Percentiles rank a stretch among this genome's conserved stretches.
Conservation (phyloP, 345 rosid genomes). For the Nasturtium officinale region DNA sequence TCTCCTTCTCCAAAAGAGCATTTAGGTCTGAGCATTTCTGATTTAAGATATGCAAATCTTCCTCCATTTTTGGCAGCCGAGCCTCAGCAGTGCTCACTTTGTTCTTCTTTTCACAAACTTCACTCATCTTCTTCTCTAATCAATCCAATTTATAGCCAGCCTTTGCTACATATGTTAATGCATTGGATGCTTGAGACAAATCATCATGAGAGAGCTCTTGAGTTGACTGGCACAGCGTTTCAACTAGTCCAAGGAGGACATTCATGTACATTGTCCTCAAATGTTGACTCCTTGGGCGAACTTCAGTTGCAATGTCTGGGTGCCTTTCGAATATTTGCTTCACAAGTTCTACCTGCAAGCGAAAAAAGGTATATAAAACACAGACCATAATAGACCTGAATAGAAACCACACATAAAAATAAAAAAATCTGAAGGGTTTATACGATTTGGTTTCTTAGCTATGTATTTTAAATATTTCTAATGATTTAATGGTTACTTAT, state of each 20-base stretch:
- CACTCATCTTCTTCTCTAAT: neutral
- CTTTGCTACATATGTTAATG: neutral
- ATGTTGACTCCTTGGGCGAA: neutral
- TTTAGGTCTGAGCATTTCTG: no score
- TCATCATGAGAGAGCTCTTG: neutral
- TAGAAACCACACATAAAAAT: no score
- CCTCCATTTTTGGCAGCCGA: neutral
- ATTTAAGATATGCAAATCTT: neutral
- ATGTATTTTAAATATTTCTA: no score
- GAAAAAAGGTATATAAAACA: no score
- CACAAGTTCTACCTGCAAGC: neutral
- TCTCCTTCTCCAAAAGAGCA: no score
- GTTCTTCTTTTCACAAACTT: neutral
- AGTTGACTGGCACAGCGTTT: neutral
- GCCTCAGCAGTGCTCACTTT: neutral
- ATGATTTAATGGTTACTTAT: no score
- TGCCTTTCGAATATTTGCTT: conserved; percentile 7
- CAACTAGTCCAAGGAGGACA: neutral
- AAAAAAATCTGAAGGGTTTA: no score
- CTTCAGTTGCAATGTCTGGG: neutral
- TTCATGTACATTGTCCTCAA: conserved; percentile 2
- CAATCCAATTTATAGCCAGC: neutral
- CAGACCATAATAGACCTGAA: no score
- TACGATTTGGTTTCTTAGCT: no score
- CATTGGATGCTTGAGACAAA: neutral